Conservation (phyloP, 495 filamentous ascomycete species). For the Chaetomium cochliodes region DNA sequence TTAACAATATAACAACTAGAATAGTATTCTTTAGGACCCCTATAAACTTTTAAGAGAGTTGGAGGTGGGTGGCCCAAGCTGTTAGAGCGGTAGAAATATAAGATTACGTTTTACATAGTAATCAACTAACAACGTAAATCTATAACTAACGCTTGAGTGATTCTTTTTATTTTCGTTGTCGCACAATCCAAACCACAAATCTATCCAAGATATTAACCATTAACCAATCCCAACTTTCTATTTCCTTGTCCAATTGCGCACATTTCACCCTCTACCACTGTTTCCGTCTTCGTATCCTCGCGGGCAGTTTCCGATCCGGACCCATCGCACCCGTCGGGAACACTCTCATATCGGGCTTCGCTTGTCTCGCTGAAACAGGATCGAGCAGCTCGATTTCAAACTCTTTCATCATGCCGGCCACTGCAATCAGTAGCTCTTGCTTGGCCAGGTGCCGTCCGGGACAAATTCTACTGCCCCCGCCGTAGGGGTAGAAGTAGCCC, state of each 20-base stretch:
- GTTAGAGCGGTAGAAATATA: too few species aligned
- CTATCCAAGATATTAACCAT: neutral
- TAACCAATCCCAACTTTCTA: neutral
- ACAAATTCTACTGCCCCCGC: constrained; percentile 43
- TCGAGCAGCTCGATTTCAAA: constrained; percentile 32
- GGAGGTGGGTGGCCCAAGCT: too few species aligned
- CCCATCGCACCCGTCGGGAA: constrained; percentile 29
- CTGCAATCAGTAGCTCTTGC: constrained; percentile 38
- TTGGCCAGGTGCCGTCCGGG: constrained; percentile 46
- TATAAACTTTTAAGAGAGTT: too few species aligned
- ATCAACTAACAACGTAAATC: too few species aligned
- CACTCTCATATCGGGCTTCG: constrained; percentile 23
- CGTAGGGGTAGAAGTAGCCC: constrained; percentile 40
- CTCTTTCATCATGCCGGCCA: constrained; percentile 35
- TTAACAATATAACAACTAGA: too few species aligned
- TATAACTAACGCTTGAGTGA: too few species aligned
- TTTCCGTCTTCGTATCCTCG: constrained; percentile 28
- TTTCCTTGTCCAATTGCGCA: neutral
- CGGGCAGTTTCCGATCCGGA: constrained; percentile 27
- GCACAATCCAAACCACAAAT: too few species aligned
- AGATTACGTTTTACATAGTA: too few species aligned
- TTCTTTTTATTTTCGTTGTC: too few species aligned
- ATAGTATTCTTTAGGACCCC: too few species aligned
- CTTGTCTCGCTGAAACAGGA: constrained; percentile 6
- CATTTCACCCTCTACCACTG: neutral